Conservation (phyloP, 169 alveolate genomes). For the Plasmodium blacklocki region DNA sequence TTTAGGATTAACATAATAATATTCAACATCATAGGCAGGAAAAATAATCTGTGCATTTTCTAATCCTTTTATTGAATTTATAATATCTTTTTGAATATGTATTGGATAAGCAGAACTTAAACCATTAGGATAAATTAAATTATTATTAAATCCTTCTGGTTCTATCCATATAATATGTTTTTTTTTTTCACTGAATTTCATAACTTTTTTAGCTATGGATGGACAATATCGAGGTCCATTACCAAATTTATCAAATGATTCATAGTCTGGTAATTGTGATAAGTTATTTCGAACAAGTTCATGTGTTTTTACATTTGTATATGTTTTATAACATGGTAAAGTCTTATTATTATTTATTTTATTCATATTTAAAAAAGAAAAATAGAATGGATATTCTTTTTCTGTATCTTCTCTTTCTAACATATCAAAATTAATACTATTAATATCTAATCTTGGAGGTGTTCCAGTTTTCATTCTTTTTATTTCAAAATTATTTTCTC, state of each 20-base stretch:
- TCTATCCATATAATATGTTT: constrained; percentile 94
- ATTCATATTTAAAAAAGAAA: constrained; percentile 85
- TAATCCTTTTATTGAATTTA: constrained; percentile 82
- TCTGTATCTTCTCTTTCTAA: constrained; percentile 90
- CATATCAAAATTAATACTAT: constrained; percentile 86
- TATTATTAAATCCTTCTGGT: constrained; percentile 91
- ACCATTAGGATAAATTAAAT: constrained; percentile 93
- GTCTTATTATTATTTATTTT: constrained; percentile 66
- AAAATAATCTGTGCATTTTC: constrained; percentile 87
- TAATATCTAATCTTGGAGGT: constrained; percentile 90
- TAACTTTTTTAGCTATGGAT: constrained; percentile 89
- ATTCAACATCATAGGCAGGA: constrained; percentile 94
- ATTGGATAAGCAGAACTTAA: constrained; percentile 91
- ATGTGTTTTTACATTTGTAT: constrained; percentile 89
- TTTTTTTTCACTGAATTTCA: constrained; percentile 84
- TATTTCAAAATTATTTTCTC: constrained; percentile 75
- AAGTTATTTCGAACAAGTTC: constrained; percentile 81
- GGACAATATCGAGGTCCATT: constrained; percentile 96
- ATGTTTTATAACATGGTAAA: constrained; percentile 87
- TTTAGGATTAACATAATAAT: constrained; percentile 89
- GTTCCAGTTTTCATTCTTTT: constrained; percentile 90
- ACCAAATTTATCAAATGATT: constrained; percentile 87
- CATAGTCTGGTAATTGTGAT: constrained; percentile 85
- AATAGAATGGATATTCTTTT: constrained; percentile 83
- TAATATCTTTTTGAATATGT: constrained; percentile 85